A percentile compares a stretch with the other conserved stretches of the same genome.
phyloP scores from a whole-genome alignment of 2,329 filamentous ascomycete genomes.

The Colletotrichum liaoningense region DNA sequence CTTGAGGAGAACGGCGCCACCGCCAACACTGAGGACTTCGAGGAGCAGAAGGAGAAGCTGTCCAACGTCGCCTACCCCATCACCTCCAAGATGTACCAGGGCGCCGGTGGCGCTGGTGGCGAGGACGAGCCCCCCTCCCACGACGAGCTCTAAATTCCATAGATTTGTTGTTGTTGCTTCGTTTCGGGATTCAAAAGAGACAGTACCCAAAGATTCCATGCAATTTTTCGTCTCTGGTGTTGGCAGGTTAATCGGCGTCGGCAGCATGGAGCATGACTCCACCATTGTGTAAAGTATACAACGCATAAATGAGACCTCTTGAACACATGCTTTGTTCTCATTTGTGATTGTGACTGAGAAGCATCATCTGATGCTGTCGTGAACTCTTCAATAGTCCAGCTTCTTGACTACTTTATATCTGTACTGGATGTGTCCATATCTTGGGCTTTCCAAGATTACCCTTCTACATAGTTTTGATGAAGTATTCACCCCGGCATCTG shows the following conservation, averaged over 20 bases:
- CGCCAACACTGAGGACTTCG: conserved; percentile 92
- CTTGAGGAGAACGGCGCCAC: conserved; percentile 92
- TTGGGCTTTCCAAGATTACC: not conserved
- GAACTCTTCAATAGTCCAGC: not conserved
- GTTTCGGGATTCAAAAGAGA: conserved; percentile 35
- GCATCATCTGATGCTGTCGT: not conserved
- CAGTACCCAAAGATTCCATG: conserved; percentile 34
- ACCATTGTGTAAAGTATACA: conserved; percentile 35
- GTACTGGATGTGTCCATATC: not conserved
- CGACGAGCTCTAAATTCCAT: conserved; percentile 79
- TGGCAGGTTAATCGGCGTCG: conserved; percentile 37
- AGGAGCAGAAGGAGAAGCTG: conserved; percentile 99
- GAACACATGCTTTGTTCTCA: conserved; percentile 7
- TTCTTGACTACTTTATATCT: not conserved
- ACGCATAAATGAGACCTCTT: conserved; percentile 35
- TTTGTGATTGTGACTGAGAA: not conserved
- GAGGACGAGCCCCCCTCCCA: conserved; percentile 77
- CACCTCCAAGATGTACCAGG: conserved; percentile 94
- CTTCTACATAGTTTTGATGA: too few relatives aligned
- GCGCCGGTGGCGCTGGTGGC: conserved; percentile 70
- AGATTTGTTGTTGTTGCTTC: conserved; percentile 36
- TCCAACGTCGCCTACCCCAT: conserved; percentile 97
- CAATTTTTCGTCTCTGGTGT: conserved; percentile 36
- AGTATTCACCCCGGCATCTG: too few relatives aligned
- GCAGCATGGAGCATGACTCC: conserved; percentile 36